phyloP scores from a whole-genome alignment of 345 rosid species.

The Eucalyptus erythrocorys region DNA sequence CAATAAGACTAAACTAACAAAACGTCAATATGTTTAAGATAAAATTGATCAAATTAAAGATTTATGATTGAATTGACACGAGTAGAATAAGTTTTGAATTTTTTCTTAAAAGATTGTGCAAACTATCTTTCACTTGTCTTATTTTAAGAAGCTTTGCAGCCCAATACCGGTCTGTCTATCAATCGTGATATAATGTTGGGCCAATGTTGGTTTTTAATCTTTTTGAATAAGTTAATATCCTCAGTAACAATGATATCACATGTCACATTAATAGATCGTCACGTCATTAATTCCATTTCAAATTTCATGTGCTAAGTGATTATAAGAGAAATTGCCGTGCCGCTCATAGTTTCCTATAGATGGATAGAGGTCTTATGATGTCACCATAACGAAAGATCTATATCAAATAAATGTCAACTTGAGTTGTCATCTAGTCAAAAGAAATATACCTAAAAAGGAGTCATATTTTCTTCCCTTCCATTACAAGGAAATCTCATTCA shows the following conservation, averaged over 20 bases:
- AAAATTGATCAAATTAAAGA: neutral
- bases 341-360: neutral
- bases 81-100: neutral
- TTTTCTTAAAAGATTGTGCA: neutral
- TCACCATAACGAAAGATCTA: neutral
- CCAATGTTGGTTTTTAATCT: neutral
- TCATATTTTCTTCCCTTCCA: neutral
- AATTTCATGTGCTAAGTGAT: neutral
- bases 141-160: neutral
- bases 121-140: neutral
- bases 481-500: neutral
- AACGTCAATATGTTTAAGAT: neutral
- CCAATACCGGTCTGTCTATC: neutral
- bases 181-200: neutral
- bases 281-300: neutral
- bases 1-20: neutral
- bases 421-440: neutral
- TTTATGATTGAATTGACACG: neutral
- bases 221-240: neutral
- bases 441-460: neutral
- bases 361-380: neutral
- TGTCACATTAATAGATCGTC: neutral
- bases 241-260: neutral
- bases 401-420: neutral
- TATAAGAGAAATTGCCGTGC: neutral